A percentile compares a stretch with the other conserved stretches of the same genome.
Conservation (phyloP, 2,329 filamentous ascomycete genomes). For the Colletotrichum lentis region DNA sequence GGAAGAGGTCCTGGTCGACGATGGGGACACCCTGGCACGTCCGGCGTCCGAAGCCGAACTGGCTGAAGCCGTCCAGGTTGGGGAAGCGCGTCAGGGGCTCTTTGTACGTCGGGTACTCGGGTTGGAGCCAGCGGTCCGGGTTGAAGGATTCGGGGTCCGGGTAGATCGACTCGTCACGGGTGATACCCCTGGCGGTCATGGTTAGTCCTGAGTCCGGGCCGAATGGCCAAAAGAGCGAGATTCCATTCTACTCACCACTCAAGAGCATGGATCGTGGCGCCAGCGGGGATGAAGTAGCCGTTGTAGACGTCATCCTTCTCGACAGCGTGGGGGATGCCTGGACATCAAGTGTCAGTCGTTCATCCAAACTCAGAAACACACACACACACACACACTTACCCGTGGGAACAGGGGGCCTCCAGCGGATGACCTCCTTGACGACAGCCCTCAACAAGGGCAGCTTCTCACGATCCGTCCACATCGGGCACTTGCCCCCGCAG, state of each 20-base stretch:
- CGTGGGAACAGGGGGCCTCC: constrained; percentile 63
- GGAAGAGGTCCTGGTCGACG: constrained; percentile 53
- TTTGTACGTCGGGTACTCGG: constrained; percentile 51
- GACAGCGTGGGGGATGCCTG: constrained; percentile 57
- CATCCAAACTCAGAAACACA: not conserved
- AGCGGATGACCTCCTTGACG: constrained; percentile 58
- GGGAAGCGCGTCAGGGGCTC: constrained; percentile 52
- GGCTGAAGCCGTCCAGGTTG: constrained; percentile 52
- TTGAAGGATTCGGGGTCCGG: constrained; percentile 51
- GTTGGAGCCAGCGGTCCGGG: constrained; percentile 51
- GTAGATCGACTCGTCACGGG: constrained; percentile 52
- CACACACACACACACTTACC: constrained; percentile 45
- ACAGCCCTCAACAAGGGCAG: constrained; percentile 52
- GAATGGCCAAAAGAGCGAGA: not conserved
- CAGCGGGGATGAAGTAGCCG: constrained; percentile 61
- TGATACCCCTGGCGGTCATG: constrained; percentile 53
- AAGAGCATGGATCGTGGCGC: constrained; percentile 59
- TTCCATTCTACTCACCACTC: constrained; percentile 29
- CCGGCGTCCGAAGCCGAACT: constrained; percentile 64
- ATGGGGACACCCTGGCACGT: constrained; percentile 56
- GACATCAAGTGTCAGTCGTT: constrained; percentile 41
- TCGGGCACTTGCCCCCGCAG: constrained; percentile 53
- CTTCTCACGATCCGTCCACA: constrained; percentile 50
- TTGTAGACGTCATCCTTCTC: constrained; percentile 62
- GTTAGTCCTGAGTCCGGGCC: constrained; percentile 7